A percentile compares a stretch with the other conserved stretches of the same genome.
Conservation (phyloP, 2,329 filamentous ascomycete species). For the Claviceps capensis region DNA sequence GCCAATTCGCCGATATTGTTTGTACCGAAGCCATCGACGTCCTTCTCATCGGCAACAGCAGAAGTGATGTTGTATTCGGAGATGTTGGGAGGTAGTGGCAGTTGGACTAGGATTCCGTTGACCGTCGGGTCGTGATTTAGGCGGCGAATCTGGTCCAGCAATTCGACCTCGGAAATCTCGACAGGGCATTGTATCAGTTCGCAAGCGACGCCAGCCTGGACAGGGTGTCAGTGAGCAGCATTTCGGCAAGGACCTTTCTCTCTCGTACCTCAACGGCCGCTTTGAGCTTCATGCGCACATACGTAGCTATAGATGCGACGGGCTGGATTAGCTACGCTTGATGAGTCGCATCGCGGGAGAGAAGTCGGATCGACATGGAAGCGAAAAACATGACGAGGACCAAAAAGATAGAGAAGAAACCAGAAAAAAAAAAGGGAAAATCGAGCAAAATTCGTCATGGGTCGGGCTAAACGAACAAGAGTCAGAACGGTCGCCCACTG, state of each 20-base stretch:
- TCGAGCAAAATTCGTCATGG: neutral
- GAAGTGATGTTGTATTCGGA: conserved; percentile 86
- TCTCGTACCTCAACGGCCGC: conserved; percentile 71
- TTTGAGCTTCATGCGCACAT: conserved; percentile 99
- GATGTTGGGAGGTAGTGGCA: conserved; percentile 79
- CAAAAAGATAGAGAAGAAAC: neutral
- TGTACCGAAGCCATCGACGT: conserved; percentile 93
- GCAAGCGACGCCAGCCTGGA: conserved; percentile 79
- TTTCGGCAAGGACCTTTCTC: conserved; percentile 1
- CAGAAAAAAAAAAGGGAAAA: neutral
- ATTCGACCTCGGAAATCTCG: conserved; percentile 67
- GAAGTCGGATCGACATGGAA: conserved; percentile 1
- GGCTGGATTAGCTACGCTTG: neutral
- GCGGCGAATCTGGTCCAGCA: conserved; percentile 65
- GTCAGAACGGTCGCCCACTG: conserved; percentile 86
- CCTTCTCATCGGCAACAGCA: conserved; percentile 82
- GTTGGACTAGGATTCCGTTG: conserved; percentile 86
- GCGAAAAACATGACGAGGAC: too few species aligned
- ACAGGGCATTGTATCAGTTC: conserved; percentile 75
- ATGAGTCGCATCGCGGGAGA: conserved; percentile 3
- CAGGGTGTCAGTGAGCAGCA: neutral
- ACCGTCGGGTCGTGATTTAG: conserved; percentile 80
- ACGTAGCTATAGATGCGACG: conserved; percentile 52
- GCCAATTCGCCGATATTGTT: conserved; percentile 93
- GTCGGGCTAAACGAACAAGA: conserved; percentile 45